A percentile compares a stretch with the other conserved stretches of the same genome.
Conservation (phyloP, 148 eudicot species). For the Rhododendron kiyosumense region DNA sequence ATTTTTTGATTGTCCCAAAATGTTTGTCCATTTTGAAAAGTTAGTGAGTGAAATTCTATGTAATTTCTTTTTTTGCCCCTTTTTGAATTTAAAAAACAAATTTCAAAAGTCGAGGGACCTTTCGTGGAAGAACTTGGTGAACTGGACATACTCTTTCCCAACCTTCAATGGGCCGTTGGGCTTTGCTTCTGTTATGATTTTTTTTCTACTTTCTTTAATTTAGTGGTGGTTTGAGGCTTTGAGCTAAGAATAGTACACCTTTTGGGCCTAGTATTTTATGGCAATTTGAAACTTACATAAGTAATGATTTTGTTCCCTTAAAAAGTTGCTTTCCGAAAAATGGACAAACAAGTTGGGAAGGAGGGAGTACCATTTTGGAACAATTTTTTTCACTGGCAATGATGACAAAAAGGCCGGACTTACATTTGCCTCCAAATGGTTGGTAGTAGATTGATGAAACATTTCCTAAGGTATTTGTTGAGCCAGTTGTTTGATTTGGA, state of each 20-base stretch:
- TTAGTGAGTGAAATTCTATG: neutral
- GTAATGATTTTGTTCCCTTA: neutral
- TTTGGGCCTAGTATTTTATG: neutral
- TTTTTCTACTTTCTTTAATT: neutral
- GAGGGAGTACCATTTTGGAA: neutral
- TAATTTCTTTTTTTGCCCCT: neutral
- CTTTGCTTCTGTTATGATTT: neutral
- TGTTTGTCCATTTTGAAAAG: neutral
- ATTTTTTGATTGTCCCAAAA: neutral
- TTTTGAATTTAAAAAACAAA: neutral
- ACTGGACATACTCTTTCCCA: neutral
- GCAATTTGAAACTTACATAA: neutral
- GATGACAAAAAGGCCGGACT: neutral
- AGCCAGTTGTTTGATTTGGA: slow-evolving; percentile 12
- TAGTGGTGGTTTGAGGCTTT: neutral
- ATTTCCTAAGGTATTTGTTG: slow-evolving; percentile 15
- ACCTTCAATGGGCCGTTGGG: neutral
- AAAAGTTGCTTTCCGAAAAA: neutral
- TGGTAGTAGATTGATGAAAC: slow-evolving; percentile 10
- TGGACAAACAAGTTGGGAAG: neutral
- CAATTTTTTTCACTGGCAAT: neutral
- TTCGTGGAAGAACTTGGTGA: neutral
- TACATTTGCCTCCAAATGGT: neutral
- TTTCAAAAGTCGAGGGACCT: neutral
- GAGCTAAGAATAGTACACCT: neutral